phyloP scores from a whole-genome alignment of 768 basidiomycete species.

The Suillus subalutaceus region DNA sequence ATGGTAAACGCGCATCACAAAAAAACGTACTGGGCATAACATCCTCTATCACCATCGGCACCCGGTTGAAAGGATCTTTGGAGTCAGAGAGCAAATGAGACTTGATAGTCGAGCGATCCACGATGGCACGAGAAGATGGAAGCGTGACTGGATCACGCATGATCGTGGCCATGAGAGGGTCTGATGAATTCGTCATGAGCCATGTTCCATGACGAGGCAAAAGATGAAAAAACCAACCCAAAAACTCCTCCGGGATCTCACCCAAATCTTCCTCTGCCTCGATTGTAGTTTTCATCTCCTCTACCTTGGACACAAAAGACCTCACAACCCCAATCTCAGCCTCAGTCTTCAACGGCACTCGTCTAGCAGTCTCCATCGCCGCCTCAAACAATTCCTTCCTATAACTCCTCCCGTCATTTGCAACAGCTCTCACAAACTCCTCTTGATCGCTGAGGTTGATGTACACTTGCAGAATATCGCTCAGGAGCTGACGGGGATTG shows the following conservation, averaged over 20 bases:
- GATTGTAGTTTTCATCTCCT: slow-evolving; percentile 76
- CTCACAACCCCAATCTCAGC: slow-evolving; percentile 73
- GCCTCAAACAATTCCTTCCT: slow-evolving; percentile 78
- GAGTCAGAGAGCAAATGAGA: slow-evolving; percentile 90
- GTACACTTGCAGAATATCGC: slow-evolving; percentile 89
- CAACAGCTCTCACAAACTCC: slow-evolving; percentile 84
- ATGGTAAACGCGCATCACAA: neutral
- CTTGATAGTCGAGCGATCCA: slow-evolving; percentile 94
- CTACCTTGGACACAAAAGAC: slow-evolving; percentile 78
- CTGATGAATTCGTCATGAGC: slow-evolving; percentile 39
- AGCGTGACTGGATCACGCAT: slow-evolving; percentile 96
- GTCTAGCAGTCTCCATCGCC: slow-evolving; percentile 68
- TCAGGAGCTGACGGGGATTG: slow-evolving; percentile 78
- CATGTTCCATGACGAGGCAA: neutral
- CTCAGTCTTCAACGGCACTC: slow-evolving; percentile 69
- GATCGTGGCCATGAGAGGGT: slow-evolving; percentile 86
- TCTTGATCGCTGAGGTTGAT: slow-evolving; percentile 81
- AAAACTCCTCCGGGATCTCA: slow-evolving; percentile 93
- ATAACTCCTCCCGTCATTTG: slow-evolving; percentile 94
- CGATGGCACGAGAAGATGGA: slow-evolving; percentile 75
- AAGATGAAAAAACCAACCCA: slow-evolving; percentile 56
- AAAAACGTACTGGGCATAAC: slow-evolving; percentile 66
- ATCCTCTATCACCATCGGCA: slow-evolving; percentile 77
- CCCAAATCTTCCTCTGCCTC: slow-evolving; percentile 91
- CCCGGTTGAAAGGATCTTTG: slow-evolving; percentile 95